A percentile compares a stretch with the other conserved stretches of the same genome.
Conservation (phyloP, 148 eudicot species). For the Heliosperma pusillum region DNA sequence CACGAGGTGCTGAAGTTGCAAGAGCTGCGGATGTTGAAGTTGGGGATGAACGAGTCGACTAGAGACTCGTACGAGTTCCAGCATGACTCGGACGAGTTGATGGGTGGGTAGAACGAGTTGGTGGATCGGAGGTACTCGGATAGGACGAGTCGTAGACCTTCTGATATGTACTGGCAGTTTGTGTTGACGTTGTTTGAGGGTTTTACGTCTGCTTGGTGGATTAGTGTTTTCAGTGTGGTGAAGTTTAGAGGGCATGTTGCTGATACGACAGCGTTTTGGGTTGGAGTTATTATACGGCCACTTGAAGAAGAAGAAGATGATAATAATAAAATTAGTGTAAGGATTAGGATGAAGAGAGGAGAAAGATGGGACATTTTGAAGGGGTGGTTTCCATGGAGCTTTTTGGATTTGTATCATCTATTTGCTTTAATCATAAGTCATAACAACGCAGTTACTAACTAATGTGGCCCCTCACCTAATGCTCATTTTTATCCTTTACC, state of each 20-base stretch:
- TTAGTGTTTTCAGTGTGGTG: constrained; percentile 26
- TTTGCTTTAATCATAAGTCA: not conserved
- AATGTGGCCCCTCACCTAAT: too few relatives aligned
- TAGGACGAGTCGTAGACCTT: constrained; percentile 57
- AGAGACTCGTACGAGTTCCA: constrained; percentile 50
- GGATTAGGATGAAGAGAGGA: not conserved
- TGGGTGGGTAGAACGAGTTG: constrained; percentile 49
- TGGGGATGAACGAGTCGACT: constrained; percentile 33
- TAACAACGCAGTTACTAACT: not conserved
- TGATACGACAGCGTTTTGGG: constrained; percentile 19
- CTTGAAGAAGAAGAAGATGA: not conserved
- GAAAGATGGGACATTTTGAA: not conserved
- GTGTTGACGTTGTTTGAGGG: constrained; percentile 19
- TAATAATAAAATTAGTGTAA: not conserved
- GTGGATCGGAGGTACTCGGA: constrained; percentile 55
- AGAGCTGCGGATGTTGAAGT: constrained; percentile 39
- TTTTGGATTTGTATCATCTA: not conserved
- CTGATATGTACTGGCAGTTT: constrained; percentile 48
- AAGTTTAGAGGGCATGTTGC: constrained; percentile 58
- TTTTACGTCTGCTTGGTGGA: constrained; percentile 15
- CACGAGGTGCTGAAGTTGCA: constrained; percentile 52
- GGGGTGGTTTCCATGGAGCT: constrained; percentile 5
- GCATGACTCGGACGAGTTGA: constrained; percentile 52
- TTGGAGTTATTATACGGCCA: constrained; percentile 7
- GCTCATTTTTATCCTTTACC: too few relatives aligned